These are phyloP conservation scores for Dioscorea zingiberensis DNA, from an alignment of 106 monocot genomes.

Conservation along the genomic window DNA sequence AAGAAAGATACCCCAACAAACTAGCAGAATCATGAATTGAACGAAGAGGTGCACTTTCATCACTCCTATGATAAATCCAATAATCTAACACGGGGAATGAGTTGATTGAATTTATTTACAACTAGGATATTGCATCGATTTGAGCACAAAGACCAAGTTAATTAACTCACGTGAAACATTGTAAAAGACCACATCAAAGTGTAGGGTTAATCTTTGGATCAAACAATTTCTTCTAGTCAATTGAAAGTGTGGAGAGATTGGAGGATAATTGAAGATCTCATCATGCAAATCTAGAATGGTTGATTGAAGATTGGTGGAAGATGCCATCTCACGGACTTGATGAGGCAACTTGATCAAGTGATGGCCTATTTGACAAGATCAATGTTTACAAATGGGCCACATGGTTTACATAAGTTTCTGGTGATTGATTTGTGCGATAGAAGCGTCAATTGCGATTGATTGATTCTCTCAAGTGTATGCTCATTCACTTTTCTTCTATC, in stretches of 20 bases:
- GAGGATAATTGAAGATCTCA: background rate
- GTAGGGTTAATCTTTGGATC: background rate
- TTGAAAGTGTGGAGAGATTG: too few species aligned
- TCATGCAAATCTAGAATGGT: too few species aligned
- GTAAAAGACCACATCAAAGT: background rate
- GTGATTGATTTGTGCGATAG: too few species aligned
- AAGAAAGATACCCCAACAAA: conserved; percentile 41
- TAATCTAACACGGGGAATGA: conserved; percentile 26
- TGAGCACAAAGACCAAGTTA: background rate
- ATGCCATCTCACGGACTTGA: too few species aligned
- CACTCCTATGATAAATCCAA: conserved; percentile 69
- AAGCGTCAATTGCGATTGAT: too few species aligned
- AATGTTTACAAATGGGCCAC: background rate
- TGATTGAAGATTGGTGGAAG: too few species aligned
- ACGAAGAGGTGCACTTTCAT: conserved; percentile 69
- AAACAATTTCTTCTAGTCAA: background rate
- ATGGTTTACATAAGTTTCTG: too few species aligned
- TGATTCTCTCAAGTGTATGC: too few species aligned
- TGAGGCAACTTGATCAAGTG: too few species aligned
- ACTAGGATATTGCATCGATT: background rate
- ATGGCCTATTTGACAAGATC: too few species aligned
- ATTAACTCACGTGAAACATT: too few species aligned
- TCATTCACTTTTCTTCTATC: conserved; percentile 1
- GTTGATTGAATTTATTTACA: background rate
- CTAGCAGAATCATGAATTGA: conserved; percentile 48